Evolutionary conservation across 176 grass and related monocot genomes (phyloP).

Genomic region (Cymbopogon citratus): DNA sequence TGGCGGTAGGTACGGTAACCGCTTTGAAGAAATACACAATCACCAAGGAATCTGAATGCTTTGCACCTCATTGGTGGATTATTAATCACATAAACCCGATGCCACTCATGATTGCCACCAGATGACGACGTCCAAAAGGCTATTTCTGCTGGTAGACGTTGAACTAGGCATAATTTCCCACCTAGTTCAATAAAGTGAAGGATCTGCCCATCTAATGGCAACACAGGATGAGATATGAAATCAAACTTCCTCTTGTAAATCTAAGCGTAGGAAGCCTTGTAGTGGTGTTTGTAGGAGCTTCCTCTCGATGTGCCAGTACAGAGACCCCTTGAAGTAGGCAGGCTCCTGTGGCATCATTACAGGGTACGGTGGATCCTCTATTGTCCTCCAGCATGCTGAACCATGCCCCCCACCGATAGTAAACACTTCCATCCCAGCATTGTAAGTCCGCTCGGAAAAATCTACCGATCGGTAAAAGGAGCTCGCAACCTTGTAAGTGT

Average conservation of each 20-base stretch:
- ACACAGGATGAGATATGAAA: neutral
- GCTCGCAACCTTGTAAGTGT: neutral
- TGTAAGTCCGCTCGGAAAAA: neutral
- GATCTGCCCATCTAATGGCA: neutral
- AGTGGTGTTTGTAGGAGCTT: neutral
- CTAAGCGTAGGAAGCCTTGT: neutral
- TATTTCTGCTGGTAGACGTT: neutral
- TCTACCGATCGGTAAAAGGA: neutral
- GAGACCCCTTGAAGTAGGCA: neutral
- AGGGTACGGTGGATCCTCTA: neutral
- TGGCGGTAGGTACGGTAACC: neutral
- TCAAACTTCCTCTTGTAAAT: neutral
- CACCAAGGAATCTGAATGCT: neutral
- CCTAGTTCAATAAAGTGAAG: neutral
- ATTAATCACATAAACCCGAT: neutral
- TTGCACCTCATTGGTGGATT: neutral
- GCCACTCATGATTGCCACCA: neutral
- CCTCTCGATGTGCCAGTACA: neutral
- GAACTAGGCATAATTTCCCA: neutral
- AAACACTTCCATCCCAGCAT: neutral
- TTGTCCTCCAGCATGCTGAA: neutral
- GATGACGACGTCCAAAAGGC: neutral
- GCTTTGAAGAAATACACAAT: neutral
- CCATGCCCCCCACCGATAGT: neutral
- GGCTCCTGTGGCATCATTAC: neutral